Conservation (phyloP, 768 basidiomycete species). For the Xerocomus spinulosus region DNA sequence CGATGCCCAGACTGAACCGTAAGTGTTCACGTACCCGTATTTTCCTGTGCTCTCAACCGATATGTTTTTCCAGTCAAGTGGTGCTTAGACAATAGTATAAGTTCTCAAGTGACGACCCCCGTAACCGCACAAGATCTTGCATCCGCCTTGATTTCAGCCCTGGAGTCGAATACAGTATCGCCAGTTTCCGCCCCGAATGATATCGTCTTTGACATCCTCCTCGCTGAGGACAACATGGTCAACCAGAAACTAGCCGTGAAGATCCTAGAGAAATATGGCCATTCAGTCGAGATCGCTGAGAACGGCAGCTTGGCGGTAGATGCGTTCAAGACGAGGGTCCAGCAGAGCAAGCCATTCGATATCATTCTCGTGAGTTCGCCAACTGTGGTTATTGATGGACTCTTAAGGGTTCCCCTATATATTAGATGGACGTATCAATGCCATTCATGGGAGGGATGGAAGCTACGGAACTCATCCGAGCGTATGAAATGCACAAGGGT, state of each 20-base stretch:
- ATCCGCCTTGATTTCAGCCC: slow-evolving; percentile 86
- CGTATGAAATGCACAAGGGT: slow-evolving; percentile 70
- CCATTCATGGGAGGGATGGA: slow-evolving; percentile 99
- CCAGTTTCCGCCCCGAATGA: slow-evolving; percentile 84
- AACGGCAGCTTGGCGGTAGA: slow-evolving; percentile 94
- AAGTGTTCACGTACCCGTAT: slow-evolving; percentile 27
- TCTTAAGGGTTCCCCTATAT: slow-evolving; percentile 1
- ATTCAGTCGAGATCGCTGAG: slow-evolving; percentile 94
- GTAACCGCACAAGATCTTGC: slow-evolving; percentile 84
- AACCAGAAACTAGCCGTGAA: slow-evolving; percentile 96
- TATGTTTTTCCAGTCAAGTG: slow-evolving; percentile 66
- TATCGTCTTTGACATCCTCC: slow-evolving; percentile 83
- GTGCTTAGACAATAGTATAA: slow-evolving; percentile 95
- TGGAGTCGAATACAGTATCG: slow-evolving; percentile 92
- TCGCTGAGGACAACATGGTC: slow-evolving; percentile 95
- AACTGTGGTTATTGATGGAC: background rate
- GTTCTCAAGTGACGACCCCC: slow-evolving; percentile 90
- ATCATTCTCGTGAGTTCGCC: slow-evolving; percentile 73
- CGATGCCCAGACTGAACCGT: slow-evolving; percentile 72
- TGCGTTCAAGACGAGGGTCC: slow-evolving; percentile 76
- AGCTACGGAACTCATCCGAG: slow-evolving; percentile 87
- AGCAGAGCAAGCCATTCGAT: slow-evolving; percentile 74
- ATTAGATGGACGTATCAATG: slow-evolving; percentile 96
- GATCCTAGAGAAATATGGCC: slow-evolving; percentile 94
- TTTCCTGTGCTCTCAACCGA: slow-evolving; percentile 3